Base-by-base conservation (phyloP, 148 eudicot genomes). In the Amaranthus palmeri region DNA sequence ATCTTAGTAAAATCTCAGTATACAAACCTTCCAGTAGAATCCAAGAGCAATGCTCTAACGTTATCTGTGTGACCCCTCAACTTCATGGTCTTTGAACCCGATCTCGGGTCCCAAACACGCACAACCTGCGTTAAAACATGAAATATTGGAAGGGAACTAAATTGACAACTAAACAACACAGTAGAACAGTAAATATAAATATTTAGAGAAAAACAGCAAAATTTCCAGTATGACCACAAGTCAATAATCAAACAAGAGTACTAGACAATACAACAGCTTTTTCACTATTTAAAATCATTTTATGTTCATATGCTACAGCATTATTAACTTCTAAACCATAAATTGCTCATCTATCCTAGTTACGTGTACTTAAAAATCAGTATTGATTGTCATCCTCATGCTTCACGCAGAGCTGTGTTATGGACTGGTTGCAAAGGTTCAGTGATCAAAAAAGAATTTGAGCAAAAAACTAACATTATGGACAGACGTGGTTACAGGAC, bases 61-160 rank as follows among this genome's bases (percentile, higher is more conserved):
- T 95, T 95, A 83, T 95, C 98, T 3, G 98, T 89, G 82, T 95
- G 98, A 43, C 98, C 98, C 82, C 93, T 83, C 75, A 95, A 89
- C 81, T 95, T 95, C 98, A 95, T 89, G 67, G 90, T 91, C 83
- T 95, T 95, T 10, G 96, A 85, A 78, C 97, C 98, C 80, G 79
- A 86, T 80, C 98, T 89, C 49, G 97, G 88, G 76, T 95, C 98
- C 98, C 98, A 95, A 71, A 91, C 98, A 74, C 98, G 97, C 53
- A 95, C 85, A 78, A 91, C 96, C 98, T 95, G 65, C 8, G 72
- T 51, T 18, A 73, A 72, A 83, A 44, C 62, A 65, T 46, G 46
- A 58, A 67, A 67, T 8, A 13, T 61, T 44, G 50, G 74, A 40
- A 43, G 50, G 62, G 15, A 59, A 58, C 54, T 40, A 25, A 8